Evolutionary conservation across 2,329 filamentous ascomycete species (phyloP), one percentile per base, ranked within the genome.

Genomic region (Blumeriella jaapii): DNA sequence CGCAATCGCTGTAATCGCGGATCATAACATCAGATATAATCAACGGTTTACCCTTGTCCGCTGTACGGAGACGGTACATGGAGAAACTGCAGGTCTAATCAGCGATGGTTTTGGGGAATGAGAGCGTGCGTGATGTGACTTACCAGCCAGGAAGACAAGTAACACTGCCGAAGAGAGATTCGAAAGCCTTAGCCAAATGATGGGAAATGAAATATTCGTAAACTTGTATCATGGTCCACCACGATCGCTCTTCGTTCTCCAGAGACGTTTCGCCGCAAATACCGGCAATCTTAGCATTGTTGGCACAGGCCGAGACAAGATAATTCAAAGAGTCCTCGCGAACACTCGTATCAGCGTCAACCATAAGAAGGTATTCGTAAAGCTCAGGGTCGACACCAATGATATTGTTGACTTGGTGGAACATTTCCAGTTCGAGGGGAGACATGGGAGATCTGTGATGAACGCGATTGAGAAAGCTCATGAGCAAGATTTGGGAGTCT

Each of bases 171-270:
- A 98, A 98, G 41, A 98, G 74, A 41, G 86, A 95, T 59, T 98
- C 91, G 56, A 98, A 98, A 43, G 91, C 85, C 65, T 98, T 98
- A 35, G 91, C 70, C 58, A 98, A 65, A 61, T 98, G 82, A 68
- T 98, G 91, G 18, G 91, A 96, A 55, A 98, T 98, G 60, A 87
- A 98, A 67, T 98, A 98, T 60, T 98, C 91, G 63, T 98, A 98
- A 46, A 98, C 91, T 59, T 98, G 91, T 54, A 98, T 98, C 91
- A 98, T 98, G 9, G 91, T 98, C 84, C 85, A 94, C 86, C 87
- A 96, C 52, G 79, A 87, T 48, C 79, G 73, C 52, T 95, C 85
- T 58, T 95, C 89, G 53, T 98, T 98, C 57, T 95, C 83, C 53
- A 98, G 68, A 59, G 80, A 91, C 2, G 91, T 98, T 59, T 98